phyloP scores from a whole-genome alignment of 495 filamentous ascomycete genomes.

The Cudoniella acicularis region DNA sequence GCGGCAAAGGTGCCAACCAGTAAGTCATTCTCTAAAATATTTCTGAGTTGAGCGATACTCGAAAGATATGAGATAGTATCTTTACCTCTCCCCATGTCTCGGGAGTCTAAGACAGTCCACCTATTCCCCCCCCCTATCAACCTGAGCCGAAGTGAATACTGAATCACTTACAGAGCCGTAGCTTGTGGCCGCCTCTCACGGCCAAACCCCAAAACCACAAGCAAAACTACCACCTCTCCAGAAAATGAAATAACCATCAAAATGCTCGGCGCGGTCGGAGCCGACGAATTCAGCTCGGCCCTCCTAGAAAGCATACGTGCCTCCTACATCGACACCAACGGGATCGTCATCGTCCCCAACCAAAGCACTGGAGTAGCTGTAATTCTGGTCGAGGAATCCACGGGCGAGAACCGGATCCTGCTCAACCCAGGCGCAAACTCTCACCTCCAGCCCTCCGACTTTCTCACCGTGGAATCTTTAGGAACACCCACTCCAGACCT shows the following conservation, averaged over 20 bases:
- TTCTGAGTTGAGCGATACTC: too few relatives aligned
- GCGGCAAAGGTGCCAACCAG: conserved; percentile 96
- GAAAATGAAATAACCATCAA: conserved; percentile 50
- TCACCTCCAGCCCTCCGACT: conserved; percentile 8
- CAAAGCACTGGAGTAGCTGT: conserved; percentile 74
- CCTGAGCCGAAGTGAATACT: too few relatives aligned
- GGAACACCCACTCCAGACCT: conserved; percentile 52
- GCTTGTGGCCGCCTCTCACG: conserved; percentile 62
- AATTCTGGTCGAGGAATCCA: conserved; percentile 73
- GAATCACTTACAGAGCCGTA: too few relatives aligned
- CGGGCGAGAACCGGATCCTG: conserved; percentile 85
- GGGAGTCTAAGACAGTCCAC: too few relatives aligned
- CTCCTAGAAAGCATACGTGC: conserved; percentile 43
- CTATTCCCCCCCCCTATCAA: too few relatives aligned
- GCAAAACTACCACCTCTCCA: conserved; percentile 18
- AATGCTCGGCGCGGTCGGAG: conserved; percentile 84
- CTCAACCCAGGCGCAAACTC: conserved; percentile 79
- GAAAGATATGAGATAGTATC: too few relatives aligned
- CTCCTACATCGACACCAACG: conserved; percentile 60
- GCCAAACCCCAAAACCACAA: conserved; percentile 4
- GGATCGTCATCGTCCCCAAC: conserved; percentile 44
- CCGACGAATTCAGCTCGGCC: conserved; percentile 48
- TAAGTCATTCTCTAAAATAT: not conserved
- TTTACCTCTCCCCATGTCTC: too few relatives aligned
- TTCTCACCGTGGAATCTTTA: conserved; percentile 38